Percentiles rank a stretch among this genome's conserved stretches.
Conservation (phyloP, 768 basidiomycete species). For the Butyriboletus loyo region DNA sequence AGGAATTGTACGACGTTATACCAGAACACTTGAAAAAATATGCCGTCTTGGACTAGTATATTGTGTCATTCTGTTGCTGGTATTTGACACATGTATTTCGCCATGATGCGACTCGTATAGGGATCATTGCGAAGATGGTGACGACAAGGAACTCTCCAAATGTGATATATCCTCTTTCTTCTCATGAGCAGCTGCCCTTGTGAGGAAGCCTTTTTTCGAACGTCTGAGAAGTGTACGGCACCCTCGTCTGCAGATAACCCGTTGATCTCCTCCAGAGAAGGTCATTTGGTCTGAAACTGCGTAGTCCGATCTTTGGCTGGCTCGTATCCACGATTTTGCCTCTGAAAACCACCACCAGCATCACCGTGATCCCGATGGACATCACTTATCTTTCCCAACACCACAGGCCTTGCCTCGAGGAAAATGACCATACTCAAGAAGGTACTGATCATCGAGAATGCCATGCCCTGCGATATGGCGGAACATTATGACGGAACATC, state of each 20-base stretch:
- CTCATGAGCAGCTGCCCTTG: background rate
- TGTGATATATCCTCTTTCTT: background rate
- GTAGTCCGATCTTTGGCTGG: background rate
- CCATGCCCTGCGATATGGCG: background rate
- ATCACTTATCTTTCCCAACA: background rate
- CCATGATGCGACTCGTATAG: background rate
- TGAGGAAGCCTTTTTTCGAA: background rate
- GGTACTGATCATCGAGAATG: constrained; percentile 1
- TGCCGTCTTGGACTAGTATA: constrained; percentile 67
- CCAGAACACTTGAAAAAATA: constrained; percentile 87
- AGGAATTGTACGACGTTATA: constrained; percentile 74
- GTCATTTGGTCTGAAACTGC: background rate
- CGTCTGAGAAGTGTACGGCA: background rate
- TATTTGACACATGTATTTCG: background rate
- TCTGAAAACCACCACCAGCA: constrained; percentile 1
- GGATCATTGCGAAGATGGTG: background rate
- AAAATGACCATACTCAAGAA: background rate
- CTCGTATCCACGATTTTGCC: background rate
- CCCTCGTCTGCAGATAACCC: background rate
- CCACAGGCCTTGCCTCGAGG: background rate
- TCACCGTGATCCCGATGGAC: background rate
- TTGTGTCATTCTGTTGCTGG: background rate
- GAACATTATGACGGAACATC: too few species aligned
- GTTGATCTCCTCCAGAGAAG: background rate
- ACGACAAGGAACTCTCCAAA: background rate